These are phyloP conservation scores for Ceratocystis eucalypticola DNA, from an alignment of 2,329 filamentous ascomycete genomes.

Conservation along the genomic window DNA sequence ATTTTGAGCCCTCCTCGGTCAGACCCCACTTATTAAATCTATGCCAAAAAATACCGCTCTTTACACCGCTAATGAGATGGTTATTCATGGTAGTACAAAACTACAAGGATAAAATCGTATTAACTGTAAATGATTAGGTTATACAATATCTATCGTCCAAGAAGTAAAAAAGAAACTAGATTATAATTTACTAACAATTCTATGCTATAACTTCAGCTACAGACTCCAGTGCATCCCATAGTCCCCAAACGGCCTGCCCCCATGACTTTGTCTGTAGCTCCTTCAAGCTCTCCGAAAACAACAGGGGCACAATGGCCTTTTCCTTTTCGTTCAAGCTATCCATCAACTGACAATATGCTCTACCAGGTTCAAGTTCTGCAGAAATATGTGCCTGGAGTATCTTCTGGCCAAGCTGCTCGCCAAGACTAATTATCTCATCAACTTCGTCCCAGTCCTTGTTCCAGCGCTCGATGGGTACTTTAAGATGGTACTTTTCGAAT, in stretches of 20 bases:
- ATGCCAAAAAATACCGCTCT: not conserved
- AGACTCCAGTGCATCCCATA: constrained; percentile 17
- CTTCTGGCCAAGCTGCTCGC: constrained; percentile 16
- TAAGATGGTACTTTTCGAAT: constrained; percentile 2
- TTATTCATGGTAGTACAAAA: not conserved
- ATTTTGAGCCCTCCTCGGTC: not conserved
- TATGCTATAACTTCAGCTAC: constrained; percentile 13
- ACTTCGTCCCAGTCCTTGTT: constrained; percentile 18
- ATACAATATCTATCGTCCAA: not conserved
- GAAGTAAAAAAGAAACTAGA: not conserved
- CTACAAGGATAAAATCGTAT: not conserved
- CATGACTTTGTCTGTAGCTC: constrained; percentile 16
- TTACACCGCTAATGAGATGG: not conserved
- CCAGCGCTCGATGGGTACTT: constrained; percentile 8
- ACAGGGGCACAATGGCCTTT: constrained; percentile 13
- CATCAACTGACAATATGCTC: constrained; percentile 14
- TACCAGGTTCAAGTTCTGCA: constrained; percentile 15
- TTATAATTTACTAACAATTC: not conserved
- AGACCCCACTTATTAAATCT: not conserved
- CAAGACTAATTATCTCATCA: constrained; percentile 18
- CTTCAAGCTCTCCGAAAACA: constrained; percentile 19
- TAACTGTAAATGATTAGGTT: not conserved
- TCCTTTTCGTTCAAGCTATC: constrained; percentile 13
- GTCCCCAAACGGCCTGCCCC: constrained; percentile 19
- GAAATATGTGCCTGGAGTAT: constrained; percentile 17